phyloP scores from a whole-genome alignment of 2,329 filamentous ascomycete genomes.

The Curvularia spicifera region DNA sequence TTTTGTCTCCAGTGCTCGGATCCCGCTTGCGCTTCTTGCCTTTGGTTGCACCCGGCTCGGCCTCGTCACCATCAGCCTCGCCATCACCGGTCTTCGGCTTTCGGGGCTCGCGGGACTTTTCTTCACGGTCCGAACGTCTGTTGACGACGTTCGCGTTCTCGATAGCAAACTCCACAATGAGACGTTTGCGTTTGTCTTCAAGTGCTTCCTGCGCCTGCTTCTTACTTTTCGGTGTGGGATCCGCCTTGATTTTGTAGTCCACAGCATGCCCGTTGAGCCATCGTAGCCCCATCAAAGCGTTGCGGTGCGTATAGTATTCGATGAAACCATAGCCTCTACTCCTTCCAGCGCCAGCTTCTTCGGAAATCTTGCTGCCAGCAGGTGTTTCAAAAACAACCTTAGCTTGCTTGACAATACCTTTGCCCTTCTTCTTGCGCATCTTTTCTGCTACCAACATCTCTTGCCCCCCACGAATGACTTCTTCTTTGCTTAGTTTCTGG shows the following conservation, averaged over 20 bases:
- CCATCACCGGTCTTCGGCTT: slow-evolving; percentile 25
- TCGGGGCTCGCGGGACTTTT: slow-evolving; percentile 59
- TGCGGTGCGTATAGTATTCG: slow-evolving; percentile 92
- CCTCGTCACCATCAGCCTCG: slow-evolving; percentile 19
- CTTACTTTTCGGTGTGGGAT: slow-evolving; percentile 51
- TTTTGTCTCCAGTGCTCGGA: slow-evolving; percentile 17
- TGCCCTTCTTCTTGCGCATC: slow-evolving; percentile 78
- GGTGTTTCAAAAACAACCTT: slow-evolving; percentile 93
- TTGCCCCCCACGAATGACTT: slow-evolving; percentile 78
- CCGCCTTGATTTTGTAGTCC: slow-evolving; percentile 58
- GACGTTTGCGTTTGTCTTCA: slow-evolving; percentile 81
- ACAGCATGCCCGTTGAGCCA: slow-evolving; percentile 85
- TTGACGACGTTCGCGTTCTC: slow-evolving; percentile 97
- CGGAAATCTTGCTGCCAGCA: slow-evolving; percentile 82
- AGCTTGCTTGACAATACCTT: slow-evolving; percentile 87
- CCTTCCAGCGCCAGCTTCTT: slow-evolving; percentile 77
- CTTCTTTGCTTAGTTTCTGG: slow-evolving; percentile 84
- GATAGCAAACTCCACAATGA: slow-evolving; percentile 97
- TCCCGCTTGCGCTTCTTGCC: slow-evolving; percentile 52
- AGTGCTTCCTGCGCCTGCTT: slow-evolving; percentile 51
- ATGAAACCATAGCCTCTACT: slow-evolving; percentile 97
- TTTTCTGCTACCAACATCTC: slow-evolving; percentile 82
- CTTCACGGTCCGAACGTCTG: slow-evolving; percentile 71
- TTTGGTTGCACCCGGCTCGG: slow-evolving; percentile 23
- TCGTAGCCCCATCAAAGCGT: slow-evolving; percentile 90